Evolutionary conservation across 2,329 filamentous ascomycete species (phyloP).

Genomic region (Trichothecium sympodiale): DNA sequence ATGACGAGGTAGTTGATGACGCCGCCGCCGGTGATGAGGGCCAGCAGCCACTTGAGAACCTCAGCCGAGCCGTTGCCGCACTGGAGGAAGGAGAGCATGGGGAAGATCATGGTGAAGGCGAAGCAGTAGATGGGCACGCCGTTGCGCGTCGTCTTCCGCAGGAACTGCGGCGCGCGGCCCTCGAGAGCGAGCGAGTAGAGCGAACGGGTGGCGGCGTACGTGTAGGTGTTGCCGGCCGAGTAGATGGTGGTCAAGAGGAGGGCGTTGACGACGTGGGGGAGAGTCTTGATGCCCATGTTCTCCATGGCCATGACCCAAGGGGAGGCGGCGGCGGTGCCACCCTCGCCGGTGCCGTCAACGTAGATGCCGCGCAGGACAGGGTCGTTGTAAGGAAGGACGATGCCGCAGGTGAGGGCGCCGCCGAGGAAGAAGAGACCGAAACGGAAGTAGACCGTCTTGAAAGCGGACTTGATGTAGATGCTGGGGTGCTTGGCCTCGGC

Average conservation of each 20-base stretch:
- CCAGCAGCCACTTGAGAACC: conserved; percentile 43
- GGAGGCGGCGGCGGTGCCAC: conserved; percentile 35
- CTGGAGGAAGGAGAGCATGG: conserved; percentile 41
- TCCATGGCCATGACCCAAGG: conserved; percentile 47
- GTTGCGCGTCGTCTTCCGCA: conserved; percentile 46
- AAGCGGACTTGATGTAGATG: conserved; percentile 37
- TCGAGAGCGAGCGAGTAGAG: conserved; percentile 39
- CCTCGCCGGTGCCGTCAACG: conserved; percentile 13
- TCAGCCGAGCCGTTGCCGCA: conserved; percentile 34
- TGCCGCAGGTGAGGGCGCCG: conserved; percentile 20
- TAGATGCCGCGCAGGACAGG: conserved; percentile 12
- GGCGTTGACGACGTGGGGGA: conserved; percentile 49
- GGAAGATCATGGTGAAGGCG: conserved; percentile 39
- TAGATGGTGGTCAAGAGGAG: conserved; percentile 31
- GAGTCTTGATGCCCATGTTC: conserved; percentile 37
- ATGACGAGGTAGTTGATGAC: conserved; percentile 53
- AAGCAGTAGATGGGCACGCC: conserved; percentile 53
- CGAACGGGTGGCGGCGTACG: conserved; percentile 38
- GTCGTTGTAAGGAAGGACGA: conserved; percentile 20
- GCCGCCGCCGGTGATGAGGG: conserved; percentile 44
- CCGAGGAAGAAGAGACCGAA: conserved; percentile 19
- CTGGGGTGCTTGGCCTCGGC: conserved; percentile 46
- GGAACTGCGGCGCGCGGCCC: conserved; percentile 36
- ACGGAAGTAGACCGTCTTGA: conserved; percentile 15
- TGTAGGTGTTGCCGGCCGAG: conserved; percentile 39